phyloP scores from a whole-genome alignment of 164 flowering plant species.

The Akebia trifoliata region DNA sequence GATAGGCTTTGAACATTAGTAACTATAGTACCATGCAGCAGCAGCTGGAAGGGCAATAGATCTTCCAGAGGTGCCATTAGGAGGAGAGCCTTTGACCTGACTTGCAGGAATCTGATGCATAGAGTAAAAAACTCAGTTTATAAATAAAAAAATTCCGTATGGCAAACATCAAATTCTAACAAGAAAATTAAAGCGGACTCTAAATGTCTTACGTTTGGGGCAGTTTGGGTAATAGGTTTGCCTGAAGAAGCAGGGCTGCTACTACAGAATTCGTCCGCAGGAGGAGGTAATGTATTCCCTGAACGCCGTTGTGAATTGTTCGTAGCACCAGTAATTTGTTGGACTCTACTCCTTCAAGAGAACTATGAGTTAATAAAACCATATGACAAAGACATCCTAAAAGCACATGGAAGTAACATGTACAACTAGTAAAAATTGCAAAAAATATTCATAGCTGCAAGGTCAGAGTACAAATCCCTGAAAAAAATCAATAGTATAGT shows the following conservation, averaged over 20 bases:
- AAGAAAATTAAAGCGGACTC: slow-evolving; percentile 1
- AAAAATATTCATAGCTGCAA: neutral
- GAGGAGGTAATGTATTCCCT: slow-evolving; percentile 53
- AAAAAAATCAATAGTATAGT: too few relatives aligned
- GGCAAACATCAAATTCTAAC: neutral
- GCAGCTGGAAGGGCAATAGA: slow-evolving; percentile 79
- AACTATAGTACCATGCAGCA: slow-evolving; percentile 64
- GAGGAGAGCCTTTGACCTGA: slow-evolving; percentile 53
- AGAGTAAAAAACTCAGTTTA: neutral
- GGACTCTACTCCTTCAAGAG: slow-evolving; percentile 45
- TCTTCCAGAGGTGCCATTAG: slow-evolving; percentile 61
- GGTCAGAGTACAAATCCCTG: too few relatives aligned
- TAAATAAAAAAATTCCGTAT: neutral
- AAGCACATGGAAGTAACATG: neutral
- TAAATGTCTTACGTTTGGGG: slow-evolving; percentile 31
- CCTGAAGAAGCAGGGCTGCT: slow-evolving; percentile 17
- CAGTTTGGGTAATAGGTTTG: slow-evolving; percentile 25
- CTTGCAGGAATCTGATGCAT: slow-evolving; percentile 38
- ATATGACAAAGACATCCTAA: neutral
- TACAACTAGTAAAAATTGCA: neutral
- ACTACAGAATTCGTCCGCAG: slow-evolving; percentile 30
- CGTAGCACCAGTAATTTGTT: slow-evolving; percentile 43
- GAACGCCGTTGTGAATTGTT: slow-evolving; percentile 38
- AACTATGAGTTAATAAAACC: slow-evolving; percentile 3
- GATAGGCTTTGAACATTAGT: neutral